phyloP scores from a whole-genome alignment of 169 alveolate genomes.

The Babesia bovis region DNA sequence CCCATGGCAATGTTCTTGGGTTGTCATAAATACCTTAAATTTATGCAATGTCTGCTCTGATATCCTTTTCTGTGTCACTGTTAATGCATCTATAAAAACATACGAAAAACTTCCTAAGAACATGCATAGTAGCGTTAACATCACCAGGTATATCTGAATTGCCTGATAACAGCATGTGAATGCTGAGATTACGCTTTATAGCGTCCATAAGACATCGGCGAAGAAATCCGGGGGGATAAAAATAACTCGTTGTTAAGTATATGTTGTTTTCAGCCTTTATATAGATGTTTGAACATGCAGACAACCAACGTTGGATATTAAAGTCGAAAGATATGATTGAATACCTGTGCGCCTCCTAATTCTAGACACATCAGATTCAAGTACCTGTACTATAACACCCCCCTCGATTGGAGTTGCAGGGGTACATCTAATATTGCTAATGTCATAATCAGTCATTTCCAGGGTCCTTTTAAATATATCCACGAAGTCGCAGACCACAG shows the following conservation, averaged over 20 bases:
- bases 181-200: slow-evolving; percentile 59
- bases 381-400: slow-evolving; percentile 74
- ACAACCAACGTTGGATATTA: slow-evolving; percentile 46
- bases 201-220: slow-evolving; percentile 75
- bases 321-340: slow-evolving; percentile 51
- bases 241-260: slow-evolving; percentile 80
- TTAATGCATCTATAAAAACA: no score
- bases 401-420: slow-evolving; percentile 52
- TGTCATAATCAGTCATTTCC: slow-evolving; percentile 44
- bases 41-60: slow-evolving; percentile 34
- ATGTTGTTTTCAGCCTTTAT: slow-evolving; percentile 68
- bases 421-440: background rate
- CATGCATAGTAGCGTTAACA: slow-evolving; percentile 75
- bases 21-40: slow-evolving; percentile 69
- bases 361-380: slow-evolving; percentile 70
- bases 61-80: slow-evolving; percentile 50
- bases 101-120: slow-evolving; percentile 72
- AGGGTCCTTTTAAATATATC: slow-evolving; percentile 67
- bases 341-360: slow-evolving; percentile 61
- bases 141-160: slow-evolving; percentile 82
- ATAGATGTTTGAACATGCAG: slow-evolving; percentile 14
- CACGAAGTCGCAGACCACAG: slow-evolving; percentile 73
- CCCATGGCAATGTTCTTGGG: slow-evolving; percentile 73
- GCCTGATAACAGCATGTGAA: slow-evolving; percentile 80
- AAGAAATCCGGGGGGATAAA: slow-evolving; percentile 81